phyloP scores from a whole-genome alignment of 495 filamentous ascomycete genomes.

The Pseudevernia furfuracea region DNA sequence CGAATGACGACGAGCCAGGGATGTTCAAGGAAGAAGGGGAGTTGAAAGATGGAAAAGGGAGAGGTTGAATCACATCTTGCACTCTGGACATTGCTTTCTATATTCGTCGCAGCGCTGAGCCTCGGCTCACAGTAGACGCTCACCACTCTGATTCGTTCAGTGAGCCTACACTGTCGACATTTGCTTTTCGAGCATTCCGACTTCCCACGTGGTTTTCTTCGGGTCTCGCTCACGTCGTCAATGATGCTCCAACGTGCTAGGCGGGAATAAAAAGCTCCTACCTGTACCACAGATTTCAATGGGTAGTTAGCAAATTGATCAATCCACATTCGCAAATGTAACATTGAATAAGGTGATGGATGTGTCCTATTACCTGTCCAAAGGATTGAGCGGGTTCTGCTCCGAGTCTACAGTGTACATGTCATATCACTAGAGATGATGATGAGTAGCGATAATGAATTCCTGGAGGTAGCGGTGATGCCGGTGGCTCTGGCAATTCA shows the following conservation, averaged over 20 bases:
- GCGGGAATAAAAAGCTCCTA: not conserved
- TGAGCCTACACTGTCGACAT: not conserved
- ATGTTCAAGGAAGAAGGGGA: not conserved
- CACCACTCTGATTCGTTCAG: not conserved
- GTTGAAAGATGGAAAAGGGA: not conserved
- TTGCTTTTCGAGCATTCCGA: not conserved
- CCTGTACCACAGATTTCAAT: not conserved
- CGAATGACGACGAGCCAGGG: not conserved
- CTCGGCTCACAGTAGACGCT: not conserved
- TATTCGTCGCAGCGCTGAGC: not conserved
- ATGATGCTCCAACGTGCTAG: not conserved
- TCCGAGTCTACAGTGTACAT: too few relatives aligned
- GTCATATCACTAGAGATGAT: too few relatives aligned
- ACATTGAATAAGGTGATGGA: not conserved
- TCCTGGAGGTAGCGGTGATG: too few relatives aligned
- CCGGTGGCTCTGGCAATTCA: too few relatives aligned
- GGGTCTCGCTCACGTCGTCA: not conserved
- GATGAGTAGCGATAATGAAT: too few relatives aligned
- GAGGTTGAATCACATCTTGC: not conserved
- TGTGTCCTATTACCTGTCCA: slow-evolving; percentile 10
- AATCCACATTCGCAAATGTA: not conserved
- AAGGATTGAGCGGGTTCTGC: too few relatives aligned
- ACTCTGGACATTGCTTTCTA: not conserved
- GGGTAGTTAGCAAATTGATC: not conserved
- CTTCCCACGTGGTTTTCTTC: not conserved